Percentiles rank a stretch among this genome's conserved stretches.
Evolutionary conservation across 768 basidiomycete species (phyloP).

Genomic region (Calvatia gigantea): DNA sequence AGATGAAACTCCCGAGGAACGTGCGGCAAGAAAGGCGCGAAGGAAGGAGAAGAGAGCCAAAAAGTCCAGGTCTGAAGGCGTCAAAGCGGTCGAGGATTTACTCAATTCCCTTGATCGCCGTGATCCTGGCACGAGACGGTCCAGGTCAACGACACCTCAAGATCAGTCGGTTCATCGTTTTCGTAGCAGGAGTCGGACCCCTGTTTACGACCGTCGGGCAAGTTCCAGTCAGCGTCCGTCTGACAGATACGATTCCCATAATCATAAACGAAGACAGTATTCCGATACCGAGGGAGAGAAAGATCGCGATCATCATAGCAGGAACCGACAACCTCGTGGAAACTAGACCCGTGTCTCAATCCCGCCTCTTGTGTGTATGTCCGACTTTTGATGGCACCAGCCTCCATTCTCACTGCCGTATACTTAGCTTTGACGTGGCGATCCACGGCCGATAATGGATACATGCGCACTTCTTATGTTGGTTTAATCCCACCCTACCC

Average conservation of each 20-base stretch:
- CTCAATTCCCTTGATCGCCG: slow-evolving; percentile 46
- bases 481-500: neutral
- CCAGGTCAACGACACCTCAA: slow-evolving; percentile 5
- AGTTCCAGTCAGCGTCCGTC: slow-evolving; percentile 14
- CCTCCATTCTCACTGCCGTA: neutral
- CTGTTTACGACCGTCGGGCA: slow-evolving; percentile 11
- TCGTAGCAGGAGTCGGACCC: slow-evolving; percentile 21
- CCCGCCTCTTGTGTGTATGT: neutral
- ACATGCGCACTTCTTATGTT: neutral
- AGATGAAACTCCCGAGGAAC: slow-evolving; percentile 78
- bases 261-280: slow-evolving; percentile 16
- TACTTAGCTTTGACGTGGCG: neutral
- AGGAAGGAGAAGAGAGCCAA: slow-evolving; percentile 66
- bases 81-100: slow-evolving; percentile 67
- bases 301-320: neutral
- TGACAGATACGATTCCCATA: slow-evolving; percentile 5
- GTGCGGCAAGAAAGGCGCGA: slow-evolving; percentile 67
- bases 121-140: slow-evolving; percentile 16
- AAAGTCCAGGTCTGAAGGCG: slow-evolving; percentile 58
- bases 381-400: neutral
- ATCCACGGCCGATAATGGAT: neutral
- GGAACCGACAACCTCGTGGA: neutral
- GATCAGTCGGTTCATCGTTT: slow-evolving; percentile 14
- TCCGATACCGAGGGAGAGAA: slow-evolving; percentile 16
- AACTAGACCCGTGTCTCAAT: neutral